Conservation (phyloP, 768 basidiomycete genomes). For the Nidularia sp. region DNA sequence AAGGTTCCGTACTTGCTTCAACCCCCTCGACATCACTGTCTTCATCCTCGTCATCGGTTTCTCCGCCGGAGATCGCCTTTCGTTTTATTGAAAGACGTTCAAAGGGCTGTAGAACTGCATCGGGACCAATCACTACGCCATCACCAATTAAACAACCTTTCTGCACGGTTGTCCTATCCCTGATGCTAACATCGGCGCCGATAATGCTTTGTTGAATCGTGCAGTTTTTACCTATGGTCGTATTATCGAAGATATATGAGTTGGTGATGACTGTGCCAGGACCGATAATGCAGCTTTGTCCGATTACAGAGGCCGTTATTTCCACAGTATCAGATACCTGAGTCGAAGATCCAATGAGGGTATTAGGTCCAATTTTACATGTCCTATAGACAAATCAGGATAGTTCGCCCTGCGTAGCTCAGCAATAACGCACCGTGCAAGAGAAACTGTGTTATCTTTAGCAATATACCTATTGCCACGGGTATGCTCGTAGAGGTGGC, state of each 20-base stretch:
- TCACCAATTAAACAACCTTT: constrained; percentile 81
- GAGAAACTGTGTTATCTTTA: constrained; percentile 66
- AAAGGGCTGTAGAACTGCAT: constrained; percentile 62
- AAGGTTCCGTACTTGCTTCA: constrained; percentile 50
- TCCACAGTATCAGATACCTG: constrained; percentile 63
- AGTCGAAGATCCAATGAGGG: constrained; percentile 80
- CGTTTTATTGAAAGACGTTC: constrained; percentile 64
- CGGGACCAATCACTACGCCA: constrained; percentile 75
- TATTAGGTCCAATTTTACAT: constrained; percentile 75
- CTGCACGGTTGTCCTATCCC: constrained; percentile 61
- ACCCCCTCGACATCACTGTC: constrained; percentile 65
- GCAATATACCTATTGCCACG: constrained; percentile 89
- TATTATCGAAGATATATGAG: constrained; percentile 83
- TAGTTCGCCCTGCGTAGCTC: too few species aligned
- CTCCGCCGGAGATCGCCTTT: constrained; percentile 22
- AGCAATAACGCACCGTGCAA: constrained; percentile 64
- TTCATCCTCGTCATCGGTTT: constrained; percentile 31
- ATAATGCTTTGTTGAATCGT: constrained; percentile 78
- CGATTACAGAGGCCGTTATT: constrained; percentile 74
- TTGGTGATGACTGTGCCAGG: constrained; percentile 61
- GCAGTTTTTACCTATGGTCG: constrained; percentile 65
- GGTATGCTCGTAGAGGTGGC: constrained; percentile 79
- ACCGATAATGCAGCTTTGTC: constrained; percentile 71
- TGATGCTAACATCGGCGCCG: constrained; percentile 71
- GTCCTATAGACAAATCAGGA: constrained; percentile 43